Conservation (phyloP, 75 land plant species). For the Pinus taeda region DNA sequence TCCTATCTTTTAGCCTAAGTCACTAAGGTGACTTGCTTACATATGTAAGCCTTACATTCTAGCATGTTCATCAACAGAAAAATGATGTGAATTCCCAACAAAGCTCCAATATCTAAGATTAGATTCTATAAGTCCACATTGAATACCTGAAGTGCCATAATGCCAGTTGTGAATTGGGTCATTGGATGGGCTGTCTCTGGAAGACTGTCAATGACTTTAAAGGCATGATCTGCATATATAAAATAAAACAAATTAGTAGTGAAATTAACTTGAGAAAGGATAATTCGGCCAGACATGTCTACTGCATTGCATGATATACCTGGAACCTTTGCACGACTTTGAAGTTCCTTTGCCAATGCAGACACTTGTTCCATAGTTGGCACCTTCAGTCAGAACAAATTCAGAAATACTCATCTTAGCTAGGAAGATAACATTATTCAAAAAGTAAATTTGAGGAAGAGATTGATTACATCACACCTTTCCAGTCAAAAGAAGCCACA, state of each 20-base stretch:
- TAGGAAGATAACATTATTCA: neutral
- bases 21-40: too few species aligned
- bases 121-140: neutral
- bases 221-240: constrained; percentile 78
- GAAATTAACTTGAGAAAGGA: neutral
- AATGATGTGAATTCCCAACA: neutral
- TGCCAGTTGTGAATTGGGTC: constrained; percentile 93
- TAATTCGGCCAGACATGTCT: neutral
- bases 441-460: neutral
- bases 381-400: constrained; percentile 34
- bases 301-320: constrained; percentile 28
- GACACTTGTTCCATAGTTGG: constrained; percentile 87
- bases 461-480: constrained; percentile 35
- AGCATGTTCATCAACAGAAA: neutral
- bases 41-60: too few species aligned
- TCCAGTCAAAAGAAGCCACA: constrained; percentile 97
- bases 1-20: too few species aligned
- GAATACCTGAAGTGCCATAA: constrained; percentile 96
- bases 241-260: neutral
- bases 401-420: constrained; percentile 1
- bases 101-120: neutral
- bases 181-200: constrained; percentile 92
- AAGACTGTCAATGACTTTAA: constrained; percentile 78
- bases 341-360: constrained; percentile 73
- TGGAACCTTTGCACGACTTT: constrained; percentile 66